Conservation (phyloP, 2,329 filamentous ascomycete species). For the Penicillium polonicum region DNA sequence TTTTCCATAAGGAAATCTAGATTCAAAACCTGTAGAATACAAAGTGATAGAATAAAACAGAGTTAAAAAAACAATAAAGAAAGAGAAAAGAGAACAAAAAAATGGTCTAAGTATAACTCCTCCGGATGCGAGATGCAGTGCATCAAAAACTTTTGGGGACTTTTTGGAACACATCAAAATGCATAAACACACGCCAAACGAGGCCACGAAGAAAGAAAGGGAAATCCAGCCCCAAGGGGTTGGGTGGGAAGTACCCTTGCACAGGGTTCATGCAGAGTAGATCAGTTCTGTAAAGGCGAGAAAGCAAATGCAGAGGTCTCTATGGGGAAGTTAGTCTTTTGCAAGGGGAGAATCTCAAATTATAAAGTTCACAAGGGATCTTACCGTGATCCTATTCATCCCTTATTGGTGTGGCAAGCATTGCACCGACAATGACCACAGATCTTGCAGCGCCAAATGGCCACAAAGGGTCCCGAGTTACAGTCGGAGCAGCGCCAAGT, state of each 20-base stretch:
- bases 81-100: conserved; percentile 1
- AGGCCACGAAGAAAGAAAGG: conserved; percentile 4
- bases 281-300: neutral
- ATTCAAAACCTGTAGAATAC: neutral
- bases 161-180: conserved; percentile 19
- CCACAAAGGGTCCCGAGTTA: conserved; percentile 42
- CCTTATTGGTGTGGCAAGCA: conserved; percentile 40
- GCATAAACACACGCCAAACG: conserved; percentile 15
- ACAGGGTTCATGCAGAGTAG: conserved; percentile 13
- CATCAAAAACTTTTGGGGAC: conserved; percentile 18
- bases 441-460: conserved; percentile 46
- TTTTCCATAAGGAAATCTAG: neutral
- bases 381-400: conserved; percentile 14
- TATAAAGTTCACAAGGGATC: neutral
- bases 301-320: conserved; percentile 2
- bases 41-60: neutral
- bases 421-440: conserved; percentile 45
- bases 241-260: conserved; percentile 15
- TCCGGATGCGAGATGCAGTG: conserved; percentile 18
- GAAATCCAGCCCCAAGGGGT: neutral
- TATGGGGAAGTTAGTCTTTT: neutral
- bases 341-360: neutral
- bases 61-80: neutral
- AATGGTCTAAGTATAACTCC: conserved; percentile 11
- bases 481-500: conserved; percentile 46